Percentiles rank a stretch among this genome's conserved stretches.
Conservation (phyloP, 352 stramenopile genomes). For the Albugo candida region DNA sequence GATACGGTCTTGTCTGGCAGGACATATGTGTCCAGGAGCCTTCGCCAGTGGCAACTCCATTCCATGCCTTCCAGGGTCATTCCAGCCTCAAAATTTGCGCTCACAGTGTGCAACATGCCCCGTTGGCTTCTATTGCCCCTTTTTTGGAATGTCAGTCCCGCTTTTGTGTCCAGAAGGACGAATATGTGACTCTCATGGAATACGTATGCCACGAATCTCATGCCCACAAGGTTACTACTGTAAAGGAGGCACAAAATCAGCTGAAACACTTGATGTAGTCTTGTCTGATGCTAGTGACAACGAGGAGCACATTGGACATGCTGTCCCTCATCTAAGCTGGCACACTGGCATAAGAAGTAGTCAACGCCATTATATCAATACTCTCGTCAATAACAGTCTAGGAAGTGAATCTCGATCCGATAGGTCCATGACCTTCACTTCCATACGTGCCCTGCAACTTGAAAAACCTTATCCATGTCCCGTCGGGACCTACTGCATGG, state of each 20-base stretch:
- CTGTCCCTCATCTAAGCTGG: too few relatives aligned
- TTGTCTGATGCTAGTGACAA: slow-evolving; percentile 21
- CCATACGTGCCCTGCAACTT: slow-evolving; percentile 20
- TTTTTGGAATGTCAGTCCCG: slow-evolving; percentile 77
- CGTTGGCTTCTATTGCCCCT: slow-evolving; percentile 88
- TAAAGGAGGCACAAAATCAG: slow-evolving; percentile 81
- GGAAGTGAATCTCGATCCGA: slow-evolving; percentile 21
- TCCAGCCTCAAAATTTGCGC: slow-evolving; percentile 67
- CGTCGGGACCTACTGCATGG: slow-evolving; percentile 83
- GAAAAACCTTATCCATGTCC: slow-evolving; percentile 90
- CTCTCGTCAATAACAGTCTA: slow-evolving; percentile 20
- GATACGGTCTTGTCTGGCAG: slow-evolving; percentile 68
- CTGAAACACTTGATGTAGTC: slow-evolving; percentile 24
- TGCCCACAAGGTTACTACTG: slow-evolving; percentile 91
- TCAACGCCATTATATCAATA: slow-evolving; percentile 24
- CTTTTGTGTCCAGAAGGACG: slow-evolving; percentile 81
- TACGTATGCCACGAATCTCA: slow-evolving; percentile 46
- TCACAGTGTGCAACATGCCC: slow-evolving; percentile 85
- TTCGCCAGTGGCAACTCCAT: slow-evolving; percentile 84
- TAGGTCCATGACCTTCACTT: too few relatives aligned
- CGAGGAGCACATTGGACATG: too few relatives aligned
- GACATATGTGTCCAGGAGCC: slow-evolving; percentile 39
- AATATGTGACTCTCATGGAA: slow-evolving; percentile 83
- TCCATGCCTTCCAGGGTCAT: slow-evolving; percentile 74
- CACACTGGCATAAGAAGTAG: slow-evolving; percentile 1